Percentiles rank a stretch among this genome's conserved stretches.
phyloP scores from a whole-genome alignment of 495 filamentous ascomycete species.

The Physcia stellaris region DNA sequence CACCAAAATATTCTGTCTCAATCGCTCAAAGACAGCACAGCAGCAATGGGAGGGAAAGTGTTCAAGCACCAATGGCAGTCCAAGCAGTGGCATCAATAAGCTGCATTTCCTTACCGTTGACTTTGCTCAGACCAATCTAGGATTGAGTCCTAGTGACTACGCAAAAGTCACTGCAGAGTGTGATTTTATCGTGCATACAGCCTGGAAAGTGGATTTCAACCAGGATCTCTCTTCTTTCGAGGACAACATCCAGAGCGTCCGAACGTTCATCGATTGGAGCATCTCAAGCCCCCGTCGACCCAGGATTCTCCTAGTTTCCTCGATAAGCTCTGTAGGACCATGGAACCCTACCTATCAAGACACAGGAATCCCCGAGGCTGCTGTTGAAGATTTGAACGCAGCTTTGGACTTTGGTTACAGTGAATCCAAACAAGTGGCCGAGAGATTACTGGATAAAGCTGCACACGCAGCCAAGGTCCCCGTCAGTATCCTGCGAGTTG shows the following conservation, averaged over 20 bases:
- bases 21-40: conserved; percentile 24
- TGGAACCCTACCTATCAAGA: too few relatives aligned
- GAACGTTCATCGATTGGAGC: conserved; percentile 38
- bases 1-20: conserved; percentile 20
- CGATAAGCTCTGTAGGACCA: too few relatives aligned
- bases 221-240: conserved; percentile 21
- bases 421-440: too few relatives aligned
- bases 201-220: conserved; percentile 35
- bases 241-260: conserved; percentile 24
- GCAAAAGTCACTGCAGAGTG: conserved; percentile 5
- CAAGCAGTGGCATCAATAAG: too few relatives aligned
- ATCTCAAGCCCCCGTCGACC: too few relatives aligned
- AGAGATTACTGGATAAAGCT: background rate
- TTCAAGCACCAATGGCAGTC: background rate
- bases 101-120: conserved; percentile 15
- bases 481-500: background rate
- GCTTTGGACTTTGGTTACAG: too few relatives aligned
- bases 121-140: conserved; percentile 11
- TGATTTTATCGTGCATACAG: conserved; percentile 28
- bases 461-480: background rate
- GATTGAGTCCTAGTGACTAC: conserved; percentile 11
- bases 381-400: too few relatives aligned
- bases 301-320: too few relatives aligned
- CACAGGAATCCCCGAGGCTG: too few relatives aligned
- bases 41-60: background rate